Percentiles rank a stretch among this genome's conserved stretches.
Evolutionary conservation across 176 grass and related monocot genomes (phyloP).

Genomic region (Paspalum vaginatum): DNA sequence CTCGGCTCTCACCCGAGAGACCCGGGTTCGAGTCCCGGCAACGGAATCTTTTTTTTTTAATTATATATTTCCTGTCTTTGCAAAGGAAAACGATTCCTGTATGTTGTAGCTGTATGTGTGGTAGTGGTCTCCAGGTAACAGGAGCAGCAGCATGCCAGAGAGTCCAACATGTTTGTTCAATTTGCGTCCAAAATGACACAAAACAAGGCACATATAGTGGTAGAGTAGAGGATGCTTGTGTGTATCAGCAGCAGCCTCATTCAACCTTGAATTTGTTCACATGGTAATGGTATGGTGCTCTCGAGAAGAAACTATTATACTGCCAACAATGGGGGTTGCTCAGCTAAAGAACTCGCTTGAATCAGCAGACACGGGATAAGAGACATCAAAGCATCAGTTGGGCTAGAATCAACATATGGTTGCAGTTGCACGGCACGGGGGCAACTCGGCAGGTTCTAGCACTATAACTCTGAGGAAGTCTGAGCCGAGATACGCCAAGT

Average conservation of each 20-base stretch:
- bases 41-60: slow-evolving; percentile 49
- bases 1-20: slow-evolving; percentile 91
- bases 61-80: too few relatives aligned
- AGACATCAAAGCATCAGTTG: slow-evolving; percentile 46
- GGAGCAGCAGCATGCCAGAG: neutral
- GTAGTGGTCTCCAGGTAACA: neutral
- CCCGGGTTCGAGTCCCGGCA: slow-evolving; percentile 86
- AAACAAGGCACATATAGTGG: neutral
- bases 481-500: slow-evolving; percentile 9
- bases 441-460: slow-evolving; percentile 20
- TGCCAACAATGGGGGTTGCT: neutral
- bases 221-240: neutral
- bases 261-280: neutral
- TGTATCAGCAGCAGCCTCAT: neutral
- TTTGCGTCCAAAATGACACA: too few relatives aligned
- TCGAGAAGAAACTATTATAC: too few relatives aligned
- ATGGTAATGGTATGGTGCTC: too few relatives aligned
- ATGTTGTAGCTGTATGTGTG: too few relatives aligned
- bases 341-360: slow-evolving; percentile 54
- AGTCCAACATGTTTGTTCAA: too few relatives aligned
- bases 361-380: slow-evolving; percentile 57
- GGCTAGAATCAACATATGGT: neutral
- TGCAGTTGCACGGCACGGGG: neutral
- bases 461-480: neutral
- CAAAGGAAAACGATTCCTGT: too few relatives aligned